These are phyloP conservation scores for Solanum clarkiae DNA, from an alignment of 257 asterid species.

Conservation along the genomic window DNA sequence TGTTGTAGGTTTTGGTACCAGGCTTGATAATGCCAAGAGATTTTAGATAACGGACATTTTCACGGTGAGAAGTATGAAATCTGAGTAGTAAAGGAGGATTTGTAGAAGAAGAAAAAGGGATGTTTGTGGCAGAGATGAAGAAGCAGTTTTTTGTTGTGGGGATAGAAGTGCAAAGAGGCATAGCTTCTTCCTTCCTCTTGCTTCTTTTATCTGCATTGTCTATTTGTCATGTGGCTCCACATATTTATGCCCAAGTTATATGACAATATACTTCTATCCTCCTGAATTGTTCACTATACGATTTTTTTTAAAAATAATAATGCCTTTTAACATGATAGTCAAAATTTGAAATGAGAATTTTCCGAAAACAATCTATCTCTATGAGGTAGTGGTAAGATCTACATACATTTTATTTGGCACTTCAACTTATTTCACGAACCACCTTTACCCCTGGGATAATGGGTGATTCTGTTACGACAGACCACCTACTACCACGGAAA, in stretches of 20 bases:
- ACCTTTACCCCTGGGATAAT: neutral
- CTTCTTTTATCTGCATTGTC: neutral
- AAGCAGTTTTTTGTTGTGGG: neutral
- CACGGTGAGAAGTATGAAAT: constrained; percentile 15
- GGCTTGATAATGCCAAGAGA: constrained; percentile 15
- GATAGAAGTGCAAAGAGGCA: neutral
- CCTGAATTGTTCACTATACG: neutral
- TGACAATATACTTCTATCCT: neutral
- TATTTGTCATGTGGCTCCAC: neutral
- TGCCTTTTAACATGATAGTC: neutral
- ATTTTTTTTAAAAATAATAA: neutral
- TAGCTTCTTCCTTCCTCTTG: neutral
- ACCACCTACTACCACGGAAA: neutral
- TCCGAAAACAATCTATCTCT: no score
- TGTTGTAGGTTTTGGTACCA: neutral
- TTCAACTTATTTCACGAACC: neutral
- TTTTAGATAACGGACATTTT: constrained; percentile 16
- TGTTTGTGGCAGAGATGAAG: neutral
- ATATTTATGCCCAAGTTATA: neutral
- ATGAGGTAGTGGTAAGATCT: no score
- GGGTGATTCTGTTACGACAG: no score
- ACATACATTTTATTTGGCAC: fast-evolving
- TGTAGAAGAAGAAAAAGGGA: neutral
- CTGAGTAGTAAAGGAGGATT: neutral
- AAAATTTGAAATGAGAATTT: no score